These are phyloP conservation scores for Aspergillus sp. DNA, from an alignment of 2,329 filamentous ascomycete genomes.

Conservation along the genomic window DNA sequence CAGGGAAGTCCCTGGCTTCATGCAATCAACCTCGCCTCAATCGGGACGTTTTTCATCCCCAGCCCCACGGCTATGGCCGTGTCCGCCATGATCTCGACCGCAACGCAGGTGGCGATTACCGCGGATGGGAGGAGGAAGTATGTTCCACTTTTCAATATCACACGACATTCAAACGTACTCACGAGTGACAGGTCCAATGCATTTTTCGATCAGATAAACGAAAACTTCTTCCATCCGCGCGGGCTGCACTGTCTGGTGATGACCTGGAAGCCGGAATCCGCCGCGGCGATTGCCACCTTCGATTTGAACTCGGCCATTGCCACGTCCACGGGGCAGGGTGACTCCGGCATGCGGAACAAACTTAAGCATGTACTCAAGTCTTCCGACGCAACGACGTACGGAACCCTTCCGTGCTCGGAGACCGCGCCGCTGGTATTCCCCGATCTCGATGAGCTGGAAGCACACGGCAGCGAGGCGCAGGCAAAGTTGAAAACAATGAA, in stretches of 20 bases:
- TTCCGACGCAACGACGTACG: conserved; percentile 38
- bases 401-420: conserved; percentile 36
- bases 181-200: conserved; percentile 42
- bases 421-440: conserved; percentile 52
- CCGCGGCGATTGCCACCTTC: conserved; percentile 24
- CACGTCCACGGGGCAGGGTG: conserved; percentile 24
- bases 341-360: conserved; percentile 17
- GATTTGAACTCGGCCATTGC: conserved; percentile 38
- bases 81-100: conserved; percentile 44
- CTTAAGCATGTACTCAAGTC: conserved; percentile 34
- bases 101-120: conserved; percentile 42
- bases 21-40: conserved; percentile 43
- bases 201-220: conserved; percentile 57
- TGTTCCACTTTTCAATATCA: not conserved
- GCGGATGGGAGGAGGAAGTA: conserved; percentile 32
- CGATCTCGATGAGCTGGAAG: conserved; percentile 31
- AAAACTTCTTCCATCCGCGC: conserved; percentile 55
- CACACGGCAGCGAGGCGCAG: conserved; percentile 7
- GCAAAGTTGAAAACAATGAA: conserved; percentile 14
- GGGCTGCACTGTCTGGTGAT: conserved; percentile 57
- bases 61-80: conserved; percentile 42
- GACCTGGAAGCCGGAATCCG: conserved; percentile 48
- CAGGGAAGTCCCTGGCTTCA: conserved; percentile 37
- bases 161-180: conserved; percentile 2
- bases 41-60: conserved; percentile 39